phyloP scores from a whole-genome alignment of 352 stramenopile genomes.

The Phytophthora parvispora region DNA sequence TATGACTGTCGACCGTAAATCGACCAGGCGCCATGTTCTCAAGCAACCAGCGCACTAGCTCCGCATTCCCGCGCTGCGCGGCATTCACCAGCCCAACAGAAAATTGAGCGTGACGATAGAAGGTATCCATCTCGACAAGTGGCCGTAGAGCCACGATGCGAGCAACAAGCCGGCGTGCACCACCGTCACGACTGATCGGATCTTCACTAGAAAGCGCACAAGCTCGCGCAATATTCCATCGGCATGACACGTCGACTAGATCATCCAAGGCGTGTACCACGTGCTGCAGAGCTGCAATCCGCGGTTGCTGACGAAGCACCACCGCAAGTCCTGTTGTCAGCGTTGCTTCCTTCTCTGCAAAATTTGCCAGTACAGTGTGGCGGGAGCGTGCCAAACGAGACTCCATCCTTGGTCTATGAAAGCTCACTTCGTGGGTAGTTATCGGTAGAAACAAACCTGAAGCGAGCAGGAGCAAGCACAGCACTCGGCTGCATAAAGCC shows the following conservation, averaged over 20 bases:
- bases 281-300: constrained; percentile 28
- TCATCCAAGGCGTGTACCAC: constrained; percentile 35
- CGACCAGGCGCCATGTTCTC: constrained; percentile 18
- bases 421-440: neutral
- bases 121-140: constrained; percentile 32
- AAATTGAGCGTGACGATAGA: constrained; percentile 37
- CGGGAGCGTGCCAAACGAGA: neutral
- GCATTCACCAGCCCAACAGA: constrained; percentile 28
- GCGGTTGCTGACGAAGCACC: constrained; percentile 27
- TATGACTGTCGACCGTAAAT: constrained; percentile 31
- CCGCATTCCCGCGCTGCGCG: constrained; percentile 10
- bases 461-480: neutral
- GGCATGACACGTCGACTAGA: constrained; percentile 35
- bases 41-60: constrained; percentile 33
- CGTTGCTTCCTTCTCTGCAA: constrained; percentile 18
- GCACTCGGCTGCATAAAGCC: constrained; percentile 7
- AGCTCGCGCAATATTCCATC: constrained; percentile 38
- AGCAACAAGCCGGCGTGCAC: constrained; percentile 26
- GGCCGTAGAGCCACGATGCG: constrained; percentile 25
- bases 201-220: constrained; percentile 23
- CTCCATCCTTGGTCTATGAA: constrained; percentile 4
- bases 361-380: neutral
- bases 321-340: constrained; percentile 32
- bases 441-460: constrained; percentile 19
- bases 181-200: constrained; percentile 4